Percentiles rank a stretch among this genome's conserved stretches.
Conservation (phyloP, 805 yeast genomes). For the Cyberlindnera petersonii region DNA sequence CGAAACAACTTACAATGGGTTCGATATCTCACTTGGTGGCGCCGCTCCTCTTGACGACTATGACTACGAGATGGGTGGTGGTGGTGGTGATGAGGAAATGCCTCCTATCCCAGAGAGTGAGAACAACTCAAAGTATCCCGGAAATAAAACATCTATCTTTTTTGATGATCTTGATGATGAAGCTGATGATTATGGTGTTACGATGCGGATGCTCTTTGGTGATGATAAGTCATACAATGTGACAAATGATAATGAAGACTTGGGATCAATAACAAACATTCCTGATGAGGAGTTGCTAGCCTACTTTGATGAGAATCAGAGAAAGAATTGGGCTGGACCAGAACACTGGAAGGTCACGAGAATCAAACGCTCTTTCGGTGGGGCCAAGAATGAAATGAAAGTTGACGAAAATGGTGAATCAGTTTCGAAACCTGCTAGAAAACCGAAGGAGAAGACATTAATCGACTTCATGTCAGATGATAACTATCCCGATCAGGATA, state of each 20-base stretch:
- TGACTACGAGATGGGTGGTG: too few relatives aligned
- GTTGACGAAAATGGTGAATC: constrained; percentile 1
- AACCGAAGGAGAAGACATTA: constrained; percentile 33
- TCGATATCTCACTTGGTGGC: constrained; percentile 20
- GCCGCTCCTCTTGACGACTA: too few relatives aligned
- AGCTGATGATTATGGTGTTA: constrained; percentile 27
- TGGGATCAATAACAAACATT: constrained; percentile 28
- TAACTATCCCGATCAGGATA: constrained; percentile 35
- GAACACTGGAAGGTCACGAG: constrained; percentile 86
- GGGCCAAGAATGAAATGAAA: constrained; percentile 8
- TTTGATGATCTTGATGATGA: constrained; percentile 26
- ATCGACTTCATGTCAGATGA: constrained; percentile 43
- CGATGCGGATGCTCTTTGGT: constrained; percentile 24
- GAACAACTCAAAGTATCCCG: constrained; percentile 22
- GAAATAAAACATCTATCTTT: constrained; percentile 27
- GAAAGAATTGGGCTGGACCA: constrained; percentile 81
- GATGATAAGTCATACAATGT: constrained; percentile 24
- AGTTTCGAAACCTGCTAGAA: constrained; percentile 22
- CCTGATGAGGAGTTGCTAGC: constrained; percentile 68
- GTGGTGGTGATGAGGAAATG: constrained; percentile 8
- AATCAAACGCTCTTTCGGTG: constrained; percentile 36
- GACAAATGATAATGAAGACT: constrained; percentile 22
- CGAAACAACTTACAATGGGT: constrained; percentile 16
- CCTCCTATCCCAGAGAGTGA: constrained; percentile 6
- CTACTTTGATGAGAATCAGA: constrained; percentile 72